Base-by-base conservation (phyloP, 768 basidiomycete genomes). In the Hysterangium stoloniferum region DNA sequence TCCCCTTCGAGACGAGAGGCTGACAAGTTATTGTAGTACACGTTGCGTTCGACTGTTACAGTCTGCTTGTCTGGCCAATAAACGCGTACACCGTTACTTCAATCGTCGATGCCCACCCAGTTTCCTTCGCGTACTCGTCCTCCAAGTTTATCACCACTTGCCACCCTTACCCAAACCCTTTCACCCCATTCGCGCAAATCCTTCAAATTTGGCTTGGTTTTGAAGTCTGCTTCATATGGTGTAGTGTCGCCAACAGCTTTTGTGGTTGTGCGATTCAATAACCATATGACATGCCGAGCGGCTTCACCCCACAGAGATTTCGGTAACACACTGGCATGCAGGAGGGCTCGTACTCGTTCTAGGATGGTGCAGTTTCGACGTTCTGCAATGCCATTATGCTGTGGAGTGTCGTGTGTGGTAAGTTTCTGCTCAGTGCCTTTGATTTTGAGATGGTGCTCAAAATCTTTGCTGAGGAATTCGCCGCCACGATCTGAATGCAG, bases 371-470 rank as follows among this genome's bases (percentile, higher is more conserved):
- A 57, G 52, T 75, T 77, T 1, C 60, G 55, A 6, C 66, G 58
- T 57, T 77, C 67, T 0, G 73, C 67, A 12, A 75, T 55, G 0
- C 75, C 71, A 48, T 76, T 77, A 32, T 75, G 63, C 46, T 70
- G 59, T 0, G 68, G 73, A 0, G 69, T 71, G 52, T 77, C 64
- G 17, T 71, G 69, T 0, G 67, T 59, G 1, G 70, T 75, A 1
- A 68, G 58, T 38, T 68, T 62, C 9, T 63, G 64, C 2, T 52
- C 24, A 0, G 69, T 78, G 0, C 78, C 78, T 6, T 66, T 58
- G 0, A 48, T 43, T 1, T 64, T 56, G 0, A 73, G 59, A 37
- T 70, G 60, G 0, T 45, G 1, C 3, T 54, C 54, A 24, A 78
- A 67, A 4, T 65, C 62, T 0, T 65, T 57, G 8, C 64, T 64